These are phyloP conservation scores for Litchi chinensis DNA, from an alignment of 345 rosid species.

Conservation along the genomic window DNA sequence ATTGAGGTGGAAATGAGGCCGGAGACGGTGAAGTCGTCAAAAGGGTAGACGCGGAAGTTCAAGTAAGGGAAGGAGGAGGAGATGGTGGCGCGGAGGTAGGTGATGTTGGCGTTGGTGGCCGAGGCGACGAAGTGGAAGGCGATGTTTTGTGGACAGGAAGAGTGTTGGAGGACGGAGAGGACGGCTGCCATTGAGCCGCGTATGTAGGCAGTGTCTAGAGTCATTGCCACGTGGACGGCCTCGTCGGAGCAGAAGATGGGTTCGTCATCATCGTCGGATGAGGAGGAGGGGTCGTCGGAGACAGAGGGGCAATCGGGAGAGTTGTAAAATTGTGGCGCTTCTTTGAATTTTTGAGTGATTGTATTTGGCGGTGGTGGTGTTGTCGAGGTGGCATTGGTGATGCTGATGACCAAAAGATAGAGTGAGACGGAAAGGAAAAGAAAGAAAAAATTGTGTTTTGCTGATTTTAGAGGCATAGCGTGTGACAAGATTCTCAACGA, in stretches of 20 bases:
- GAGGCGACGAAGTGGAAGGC: constrained; percentile 88
- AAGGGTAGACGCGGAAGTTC: constrained; percentile 62
- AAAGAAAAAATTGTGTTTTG: not conserved
- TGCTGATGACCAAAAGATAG: not conserved
- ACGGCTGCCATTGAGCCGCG: constrained; percentile 96
- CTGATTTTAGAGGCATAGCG: constrained; percentile 23
- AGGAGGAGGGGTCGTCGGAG: not conserved
- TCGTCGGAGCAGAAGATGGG: constrained; percentile 60
- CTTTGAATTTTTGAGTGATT: constrained; percentile 60
- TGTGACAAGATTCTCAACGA: constrained; percentile 18
- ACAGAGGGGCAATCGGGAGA: constrained; percentile 70
- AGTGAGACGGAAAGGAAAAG: constrained; percentile 15
- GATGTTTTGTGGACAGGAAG: constrained; percentile 84
- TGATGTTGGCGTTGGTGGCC: constrained; percentile 52
- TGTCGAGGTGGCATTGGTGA: constrained; percentile 6
- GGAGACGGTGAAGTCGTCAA: constrained; percentile 63
- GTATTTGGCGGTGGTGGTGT: not conserved
- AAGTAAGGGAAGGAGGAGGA: constrained; percentile 87
- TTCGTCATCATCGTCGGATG: constrained; percentile 26
- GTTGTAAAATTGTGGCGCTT: constrained; percentile 92
- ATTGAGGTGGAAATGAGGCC: constrained; percentile 84
- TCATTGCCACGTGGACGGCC: constrained; percentile 92
- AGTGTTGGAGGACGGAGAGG: constrained; percentile 84
- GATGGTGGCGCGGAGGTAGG: constrained; percentile 59
- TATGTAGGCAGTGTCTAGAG: constrained; percentile 79